Evolutionary conservation across 176 grass and related monocot species (phyloP).

Genomic region (Rhynchospora breviuscula): DNA sequence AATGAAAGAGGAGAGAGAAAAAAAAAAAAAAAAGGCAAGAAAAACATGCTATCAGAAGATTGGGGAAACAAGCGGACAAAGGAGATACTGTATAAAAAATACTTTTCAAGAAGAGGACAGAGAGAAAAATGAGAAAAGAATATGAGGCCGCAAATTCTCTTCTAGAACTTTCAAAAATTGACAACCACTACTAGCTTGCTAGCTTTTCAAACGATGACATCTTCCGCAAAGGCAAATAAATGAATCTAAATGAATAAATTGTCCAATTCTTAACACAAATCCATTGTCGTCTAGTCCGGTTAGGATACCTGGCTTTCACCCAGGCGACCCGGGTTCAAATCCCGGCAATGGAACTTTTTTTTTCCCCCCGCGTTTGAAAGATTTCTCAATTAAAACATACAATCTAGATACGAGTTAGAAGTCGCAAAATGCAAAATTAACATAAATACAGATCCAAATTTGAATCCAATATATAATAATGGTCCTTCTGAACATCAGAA

Average conservation of each 20-base stretch:
- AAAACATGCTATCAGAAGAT: not conserved
- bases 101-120: not conserved
- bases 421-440: too few relatives aligned
- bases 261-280: not conserved
- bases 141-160: not conserved
- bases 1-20: not conserved
- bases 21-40: not conserved
- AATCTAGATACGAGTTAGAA: too few relatives aligned
- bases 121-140: not conserved
- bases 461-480: too few relatives aligned
- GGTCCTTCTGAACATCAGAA: too few relatives aligned
- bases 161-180: not conserved
- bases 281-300: conserved; percentile 26
- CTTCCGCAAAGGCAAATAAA: too few relatives aligned
- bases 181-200: not conserved
- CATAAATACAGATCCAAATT: too few relatives aligned
- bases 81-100: not conserved
- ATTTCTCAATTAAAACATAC: too few relatives aligned
- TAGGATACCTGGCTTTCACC: conserved; percentile 51
- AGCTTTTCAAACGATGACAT: too few relatives aligned
- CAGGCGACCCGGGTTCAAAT: conserved; percentile 98
- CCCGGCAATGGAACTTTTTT: conserved; percentile 59
- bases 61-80: not conserved
- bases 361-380: too few relatives aligned
- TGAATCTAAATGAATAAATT: too few relatives aligned